Evolutionary conservation across 345 rosid genomes (phyloP), one percentile per base, ranked within the genome.

Genomic region (Erodium maritimum): DNA sequence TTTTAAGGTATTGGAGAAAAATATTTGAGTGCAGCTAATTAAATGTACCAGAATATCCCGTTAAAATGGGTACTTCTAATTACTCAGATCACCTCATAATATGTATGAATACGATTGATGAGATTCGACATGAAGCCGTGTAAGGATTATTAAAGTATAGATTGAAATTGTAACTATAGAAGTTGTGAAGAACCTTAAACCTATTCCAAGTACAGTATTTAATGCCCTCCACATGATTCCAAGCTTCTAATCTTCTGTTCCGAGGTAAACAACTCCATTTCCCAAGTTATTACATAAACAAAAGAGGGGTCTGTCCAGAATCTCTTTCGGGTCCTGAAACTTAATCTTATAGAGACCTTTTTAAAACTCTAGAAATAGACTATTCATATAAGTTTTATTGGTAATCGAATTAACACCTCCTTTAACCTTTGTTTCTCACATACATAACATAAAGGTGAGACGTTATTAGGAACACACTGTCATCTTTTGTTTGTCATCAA

Each of bases 181-280:
- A 25, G 62, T 18, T n/a, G n/a, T n/a, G n/a, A n/a, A 67, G 57
- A 76, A 59, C 75, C 69, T 79, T 65, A 76, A 71, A 69, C 72
- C 75, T 21, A 57, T 66, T 72, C 69, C 33, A 65, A 64, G 65
- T 58, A 70, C 66, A 63, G 75, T 81, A 79, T 80, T 85, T 60
- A 85, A 85, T 82, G 93, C 50, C 53, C 50, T 68, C 70, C 85
- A 82, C 81, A 77, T 77, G 83, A 79, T 73, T 79, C 83, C 81
- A 80, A 71, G 77, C 77, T 75, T 72, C 68, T 74, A 74, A 74
- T 70, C 81, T 73, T 70, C 64, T 65, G 59, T 70, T 75, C 76
- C 79, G 65, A 67, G 64, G 21, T 64, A 58, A 63, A 65, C 57
- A 73, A 65, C 33, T 54, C 76, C 65, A 50, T 54, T 68, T 73